Base-by-base conservation (phyloP, 345 rosid genomes). In the Geranium rotundifolium region DNA sequence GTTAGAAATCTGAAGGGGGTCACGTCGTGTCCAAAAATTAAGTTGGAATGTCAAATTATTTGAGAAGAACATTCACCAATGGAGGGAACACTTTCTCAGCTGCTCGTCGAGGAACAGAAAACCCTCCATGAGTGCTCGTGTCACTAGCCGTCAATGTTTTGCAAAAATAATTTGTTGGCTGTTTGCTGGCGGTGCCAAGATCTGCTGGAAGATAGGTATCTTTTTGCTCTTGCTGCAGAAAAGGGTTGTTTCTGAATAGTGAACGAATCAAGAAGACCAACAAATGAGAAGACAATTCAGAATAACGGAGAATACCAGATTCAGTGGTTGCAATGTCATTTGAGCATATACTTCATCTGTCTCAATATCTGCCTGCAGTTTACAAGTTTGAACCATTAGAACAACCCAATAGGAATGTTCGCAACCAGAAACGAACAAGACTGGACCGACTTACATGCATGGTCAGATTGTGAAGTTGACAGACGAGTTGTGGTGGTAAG, bases 11-110 rank as follows among this genome's bases (percentile, higher is more conserved):
- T n/a, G 61, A 56, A 56, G 60, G 5, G 16, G 52, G 16, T 46
- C 16, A 19, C 30, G 1, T 15, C 31, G 8, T 57, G 61, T 55
- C 41, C 41, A 41, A 1, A 39, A 37, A 16, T 34, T 5, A 19
- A 9, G 30, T 15, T 2, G 1, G 29, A 58, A 4, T 49, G 19
- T 17, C 20, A 29, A 62, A 18, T 29, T 17, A 9, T 23, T 23
- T 18, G 7, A 17, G 0, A 30, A 70, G 52, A 46, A 55, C 46
- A 67, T 57, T 52, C 80, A 95, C 97, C 92, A 95, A 69, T 8
- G 97, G 97, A 63, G 99, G 99, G 65, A 95, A 95, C 69, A 95
- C 99, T 84, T 95, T 95, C 70, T 95, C 99, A 60, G 99, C 99
- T 63, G 99, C 95, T 61, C 97, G 80, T 19, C 99, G 95, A 65